Conservation (phyloP, 176 grass and related monocot genomes). For the Oryza punctata region DNA sequence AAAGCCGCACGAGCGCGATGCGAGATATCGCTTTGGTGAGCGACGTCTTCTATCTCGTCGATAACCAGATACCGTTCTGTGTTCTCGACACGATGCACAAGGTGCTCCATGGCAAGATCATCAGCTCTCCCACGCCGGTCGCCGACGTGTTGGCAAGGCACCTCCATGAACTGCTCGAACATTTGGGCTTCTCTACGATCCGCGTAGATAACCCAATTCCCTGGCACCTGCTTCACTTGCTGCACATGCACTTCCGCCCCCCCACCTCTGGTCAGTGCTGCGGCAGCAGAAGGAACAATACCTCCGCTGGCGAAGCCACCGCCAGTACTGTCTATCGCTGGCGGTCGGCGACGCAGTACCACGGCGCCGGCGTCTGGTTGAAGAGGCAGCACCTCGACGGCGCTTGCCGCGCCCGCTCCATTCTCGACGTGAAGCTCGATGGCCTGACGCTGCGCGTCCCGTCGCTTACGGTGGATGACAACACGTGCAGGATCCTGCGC, state of each 20-base stretch:
- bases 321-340: background rate
- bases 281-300: no score
- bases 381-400: background rate
- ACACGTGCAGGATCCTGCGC: background rate
- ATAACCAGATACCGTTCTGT: conserved; percentile 18
- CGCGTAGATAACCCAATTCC: background rate
- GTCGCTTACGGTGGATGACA: background rate
- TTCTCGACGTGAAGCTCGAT: conserved; percentile 3
- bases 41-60: conserved; percentile 11
- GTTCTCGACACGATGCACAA: background rate
- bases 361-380: background rate
- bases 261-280: no score
- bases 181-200: no score
- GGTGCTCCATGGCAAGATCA: no score
- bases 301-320: no score
- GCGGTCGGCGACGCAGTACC: background rate
- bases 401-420: background rate
- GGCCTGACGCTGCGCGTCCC: background rate
- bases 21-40: background rate
- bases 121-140: background rate
- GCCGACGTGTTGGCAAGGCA: background rate
- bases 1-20: no score
- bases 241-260: conserved; percentile 2
- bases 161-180: background rate
- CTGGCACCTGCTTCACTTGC: background rate